Evolutionary conservation across 345 rosid genomes (phyloP), one percentile per base, ranked within the genome.

Genomic region (Corymbia maculata): DNA sequence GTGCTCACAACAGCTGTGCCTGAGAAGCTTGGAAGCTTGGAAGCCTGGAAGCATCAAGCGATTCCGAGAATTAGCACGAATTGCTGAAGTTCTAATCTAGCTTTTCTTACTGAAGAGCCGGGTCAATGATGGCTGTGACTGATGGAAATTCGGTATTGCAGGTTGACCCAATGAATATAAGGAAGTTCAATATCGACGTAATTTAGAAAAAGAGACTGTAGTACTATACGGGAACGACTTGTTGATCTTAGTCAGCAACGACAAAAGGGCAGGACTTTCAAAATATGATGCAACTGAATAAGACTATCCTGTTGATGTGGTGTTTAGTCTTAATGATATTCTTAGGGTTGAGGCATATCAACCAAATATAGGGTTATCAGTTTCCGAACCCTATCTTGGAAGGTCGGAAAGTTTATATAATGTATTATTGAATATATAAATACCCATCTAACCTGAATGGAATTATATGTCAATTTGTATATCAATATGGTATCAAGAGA

Each of bases 131-230:
- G 86, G 19, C 32, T n/a, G 66, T 53, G 59, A n/a, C 66, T 88
- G 26, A 89, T 87, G 70, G 51, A 88, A 42, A 86, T 90, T 92
- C 88, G 57, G 85, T 87, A 88, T 93, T 88, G 87, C 95, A 97
- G 99, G 98, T 97, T 66, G 98, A 97, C 87, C 92, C 92, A n/a
- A 87, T 94, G 92, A 94, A 96, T 90, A 96, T 98, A 88, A 94
- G 97, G 0, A 98, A 97, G 95, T 97, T 98, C 94, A 97, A 90
- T 97, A 98, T 86, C 91, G 98, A 89, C 92, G 89, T 89, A 93
- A 51, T 90, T 95, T 95, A 5, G 94, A 92, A 30, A 91, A 94
- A 87, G 95, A 93, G 89, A 97, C 99, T 86, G 98, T 98, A 87
- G 97, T 98, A 44, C 91, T 97, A 45, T 98, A 95, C 91, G 94